Evolutionary conservation across 768 basidiomycete species (phyloP).

Genomic region (Boletus huronensis): DNA sequence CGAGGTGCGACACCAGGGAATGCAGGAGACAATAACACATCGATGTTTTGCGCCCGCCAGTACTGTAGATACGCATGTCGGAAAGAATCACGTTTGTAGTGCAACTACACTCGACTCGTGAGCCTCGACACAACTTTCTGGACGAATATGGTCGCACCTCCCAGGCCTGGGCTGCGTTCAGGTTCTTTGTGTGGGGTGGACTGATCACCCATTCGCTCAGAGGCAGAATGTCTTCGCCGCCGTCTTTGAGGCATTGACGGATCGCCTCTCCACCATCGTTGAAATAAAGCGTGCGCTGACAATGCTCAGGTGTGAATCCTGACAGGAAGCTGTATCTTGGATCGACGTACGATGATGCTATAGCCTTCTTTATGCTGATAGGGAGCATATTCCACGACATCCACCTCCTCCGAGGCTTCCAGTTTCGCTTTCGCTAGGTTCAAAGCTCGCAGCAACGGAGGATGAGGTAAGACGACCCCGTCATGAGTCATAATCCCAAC

Average conservation of each 20-base stretch:
- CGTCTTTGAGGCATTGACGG: conserved; percentile 17
- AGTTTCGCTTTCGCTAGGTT: conserved; percentile 36
- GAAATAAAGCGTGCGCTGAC: conserved; percentile 37
- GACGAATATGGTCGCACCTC: conserved; percentile 19
- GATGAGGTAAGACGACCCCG: conserved; percentile 36
- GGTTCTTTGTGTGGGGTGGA: conserved; percentile 23
- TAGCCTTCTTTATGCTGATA: conserved; percentile 34
- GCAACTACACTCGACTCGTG: conserved; percentile 21
- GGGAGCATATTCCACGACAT: conserved; percentile 37
- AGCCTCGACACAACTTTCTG: neutral
- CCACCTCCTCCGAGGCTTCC: conserved; percentile 30
- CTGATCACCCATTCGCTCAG: conserved; percentile 37
- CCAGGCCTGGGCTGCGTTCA: conserved; percentile 27
- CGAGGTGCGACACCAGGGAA: conserved; percentile 35
- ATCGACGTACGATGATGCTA: conserved; percentile 29
- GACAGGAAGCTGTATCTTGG: neutral
- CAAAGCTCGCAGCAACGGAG: conserved; percentile 42
- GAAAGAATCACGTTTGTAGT: conserved; percentile 32
- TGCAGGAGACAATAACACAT: conserved; percentile 39
- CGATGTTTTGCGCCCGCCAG: conserved; percentile 38
- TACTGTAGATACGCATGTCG: conserved; percentile 34
- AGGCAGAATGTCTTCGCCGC: conserved; percentile 36
- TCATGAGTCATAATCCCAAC: conserved; percentile 35
- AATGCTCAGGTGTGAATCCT: neutral
- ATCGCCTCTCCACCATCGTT: conserved; percentile 36